These are phyloP conservation scores for Cladophialophora exuberans DNA, from an alignment of 2,329 filamentous ascomycete species.

Conservation along the genomic window DNA sequence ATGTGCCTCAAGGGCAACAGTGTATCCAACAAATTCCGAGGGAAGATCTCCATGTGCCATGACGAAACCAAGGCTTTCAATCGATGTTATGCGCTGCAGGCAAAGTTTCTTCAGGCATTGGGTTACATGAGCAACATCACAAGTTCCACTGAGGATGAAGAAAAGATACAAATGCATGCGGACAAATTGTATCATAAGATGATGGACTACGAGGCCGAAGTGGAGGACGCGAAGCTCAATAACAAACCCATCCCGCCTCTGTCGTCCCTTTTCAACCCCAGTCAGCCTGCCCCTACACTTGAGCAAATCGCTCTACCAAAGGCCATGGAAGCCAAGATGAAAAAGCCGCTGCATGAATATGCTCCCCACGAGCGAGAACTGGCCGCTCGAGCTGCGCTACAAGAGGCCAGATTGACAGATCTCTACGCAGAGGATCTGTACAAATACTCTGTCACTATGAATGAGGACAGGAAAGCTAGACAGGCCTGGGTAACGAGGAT, in stretches of 20 bases:
- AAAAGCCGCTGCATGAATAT: conserved; percentile 44
- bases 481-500: conserved; percentile 31
- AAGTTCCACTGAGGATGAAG: conserved; percentile 71
- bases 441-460: conserved; percentile 31
- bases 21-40: conserved; percentile 59
- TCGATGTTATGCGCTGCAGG: conserved; percentile 86
- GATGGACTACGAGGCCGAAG: conserved; percentile 75
- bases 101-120: conserved; percentile 84
- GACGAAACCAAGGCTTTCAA: conserved; percentile 77
- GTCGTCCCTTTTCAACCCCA: conserved; percentile 49
- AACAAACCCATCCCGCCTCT: conserved; percentile 47
- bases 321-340: conserved; percentile 28
- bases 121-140: conserved; percentile 70
- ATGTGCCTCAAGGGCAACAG: conserved; percentile 78
- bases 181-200: conserved; percentile 88
- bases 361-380: conserved; percentile 52
- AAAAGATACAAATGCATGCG: conserved; percentile 93
- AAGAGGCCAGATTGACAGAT: conserved; percentile 32
- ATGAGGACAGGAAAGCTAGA: conserved; percentile 31
- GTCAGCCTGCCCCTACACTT: conserved; percentile 37
- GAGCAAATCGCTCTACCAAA: conserved; percentile 35
- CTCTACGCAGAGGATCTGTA: conserved; percentile 32
- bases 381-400: conserved; percentile 38
- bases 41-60: conserved; percentile 73
- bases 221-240: conserved; percentile 61